phyloP scores from a whole-genome alignment of 2,329 filamentous ascomycete genomes.

The Tolypocladium tropicale region DNA sequence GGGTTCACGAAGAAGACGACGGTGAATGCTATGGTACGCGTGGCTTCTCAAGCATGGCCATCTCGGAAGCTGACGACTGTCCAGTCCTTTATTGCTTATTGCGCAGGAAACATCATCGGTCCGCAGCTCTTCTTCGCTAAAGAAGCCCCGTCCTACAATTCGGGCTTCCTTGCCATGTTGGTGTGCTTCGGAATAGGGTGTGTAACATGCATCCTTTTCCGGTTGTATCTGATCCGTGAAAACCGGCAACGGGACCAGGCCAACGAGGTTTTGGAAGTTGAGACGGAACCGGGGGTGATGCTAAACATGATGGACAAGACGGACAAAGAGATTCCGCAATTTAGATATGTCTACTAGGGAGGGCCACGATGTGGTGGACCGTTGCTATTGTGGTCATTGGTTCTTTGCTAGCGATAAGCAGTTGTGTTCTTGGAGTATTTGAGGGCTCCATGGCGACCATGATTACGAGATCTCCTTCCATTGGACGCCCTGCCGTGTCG shows the following conservation, averaged over 20 bases:
- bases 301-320: conserved; percentile 34
- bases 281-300: conserved; percentile 2
- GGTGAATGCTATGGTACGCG: conserved; percentile 39
- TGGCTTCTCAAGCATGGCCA: not conserved
- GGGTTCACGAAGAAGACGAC: conserved; percentile 55
- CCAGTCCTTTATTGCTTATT: conserved; percentile 46
- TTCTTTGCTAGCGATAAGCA: no score
- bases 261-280: not conserved
- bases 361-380: no score
- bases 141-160: conserved; percentile 50
- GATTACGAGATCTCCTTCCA: no score
- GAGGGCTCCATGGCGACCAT: no score
- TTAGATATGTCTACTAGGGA: conserved; percentile 11
- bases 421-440: no score
- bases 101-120: conserved; percentile 49
- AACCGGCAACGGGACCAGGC: conserved; percentile 40
- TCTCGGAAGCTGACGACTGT: not conserved
- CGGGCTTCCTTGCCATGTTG: conserved; percentile 51
- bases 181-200: conserved; percentile 46
- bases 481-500: no score
- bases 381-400: not conserved
- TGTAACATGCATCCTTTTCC: conserved; percentile 28
- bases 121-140: conserved; percentile 48
- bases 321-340: conserved; percentile 43
- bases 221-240: conserved; percentile 37